Evolutionary conservation across 2,329 filamentous ascomycete species (phyloP).

Genomic region (Talaromyces sp.): DNA sequence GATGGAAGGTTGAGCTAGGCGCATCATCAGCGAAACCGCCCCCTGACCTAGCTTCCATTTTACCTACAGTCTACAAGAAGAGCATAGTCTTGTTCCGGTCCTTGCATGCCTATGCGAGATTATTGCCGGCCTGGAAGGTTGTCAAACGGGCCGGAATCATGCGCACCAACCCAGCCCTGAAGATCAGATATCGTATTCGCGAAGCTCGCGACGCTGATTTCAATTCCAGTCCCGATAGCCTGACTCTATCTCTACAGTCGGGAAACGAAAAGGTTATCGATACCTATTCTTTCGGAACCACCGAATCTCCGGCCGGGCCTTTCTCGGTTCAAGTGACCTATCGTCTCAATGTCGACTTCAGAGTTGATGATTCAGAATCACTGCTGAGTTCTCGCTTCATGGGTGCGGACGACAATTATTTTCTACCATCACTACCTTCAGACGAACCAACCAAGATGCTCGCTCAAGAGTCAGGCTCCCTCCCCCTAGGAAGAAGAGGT

Average conservation of each 20-base stretch:
- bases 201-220: conserved; percentile 53
- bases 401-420: conserved; percentile 82
- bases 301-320: conserved; percentile 81
- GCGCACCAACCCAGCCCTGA: conserved; percentile 59
- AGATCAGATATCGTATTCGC: conserved; percentile 74
- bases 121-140: conserved; percentile 84
- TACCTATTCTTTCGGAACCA: conserved; percentile 74
- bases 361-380: conserved; percentile 85
- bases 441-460: conserved; percentile 38
- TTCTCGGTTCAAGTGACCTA: conserved; percentile 79
- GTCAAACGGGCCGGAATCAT: conserved; percentile 70
- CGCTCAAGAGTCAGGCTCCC: conserved; percentile 64
- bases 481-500: conserved; percentile 59
- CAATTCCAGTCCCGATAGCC: conserved; percentile 59
- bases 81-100: conserved; percentile 92
- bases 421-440: conserved; percentile 69
- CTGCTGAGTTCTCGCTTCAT: conserved; percentile 89
- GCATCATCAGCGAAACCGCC: conserved; percentile 54
- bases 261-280: conserved; percentile 62
- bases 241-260: conserved; percentile 68
- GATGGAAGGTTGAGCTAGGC: conserved; percentile 84
- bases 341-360: conserved; percentile 83
- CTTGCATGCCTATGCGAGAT: conserved; percentile 74
- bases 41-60: conserved; percentile 53
- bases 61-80: conserved; percentile 95